Evolutionary conservation across 2,329 filamentous ascomycete genomes (phyloP), one percentile per base, ranked within the genome.

Genomic region (Aspergillus alliaceus): DNA sequence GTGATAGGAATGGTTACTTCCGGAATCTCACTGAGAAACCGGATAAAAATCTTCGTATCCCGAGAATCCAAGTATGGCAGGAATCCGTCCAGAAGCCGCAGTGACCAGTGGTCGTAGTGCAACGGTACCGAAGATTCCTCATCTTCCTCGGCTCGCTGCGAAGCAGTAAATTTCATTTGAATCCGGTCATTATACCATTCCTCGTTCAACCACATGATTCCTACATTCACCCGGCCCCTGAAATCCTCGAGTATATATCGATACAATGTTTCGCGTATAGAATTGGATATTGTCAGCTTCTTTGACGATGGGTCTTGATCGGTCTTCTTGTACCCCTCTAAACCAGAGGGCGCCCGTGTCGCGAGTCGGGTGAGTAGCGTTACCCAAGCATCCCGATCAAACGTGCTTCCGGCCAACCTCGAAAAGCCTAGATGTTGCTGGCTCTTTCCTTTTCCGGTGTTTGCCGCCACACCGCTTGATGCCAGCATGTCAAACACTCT

Each of bases 141-240:
- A 39, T 82, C 79, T 11, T 72, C 71, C 48, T 70, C 74, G 32
- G 73, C 74, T n/a, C 70, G 69, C 53, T 73, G 79, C 56, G 61
- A 72, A 48, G 77, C 62, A 78, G 76, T 72, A 51, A 71, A 65
- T 58, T 76, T 77, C 44, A 77, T 70, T 53, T 82, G 78, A 31
- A 91, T 75, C 42, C 81, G 86, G 72, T 98, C 93, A 67, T 93
- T 96, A 75, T 96, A 98, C 93, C 95, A 99, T 76, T 99, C 95
- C 73, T 99, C 95, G 66, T 89, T 96, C 15, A 99, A 82, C 95
- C 95, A 99, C 7, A 89, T 88, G 51, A 98, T 91, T 1, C 92
- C 93, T 22, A 95, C 85, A 64, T 96, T 93, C 61, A 98, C 93
- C 42, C 95, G 88, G 60, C 84, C 87, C 54, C 93, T 87, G 77